These are phyloP conservation scores for Saxophila tyrrhenica DNA, from an alignment of 495 filamentous ascomycete species.

Conservation along the genomic window DNA sequence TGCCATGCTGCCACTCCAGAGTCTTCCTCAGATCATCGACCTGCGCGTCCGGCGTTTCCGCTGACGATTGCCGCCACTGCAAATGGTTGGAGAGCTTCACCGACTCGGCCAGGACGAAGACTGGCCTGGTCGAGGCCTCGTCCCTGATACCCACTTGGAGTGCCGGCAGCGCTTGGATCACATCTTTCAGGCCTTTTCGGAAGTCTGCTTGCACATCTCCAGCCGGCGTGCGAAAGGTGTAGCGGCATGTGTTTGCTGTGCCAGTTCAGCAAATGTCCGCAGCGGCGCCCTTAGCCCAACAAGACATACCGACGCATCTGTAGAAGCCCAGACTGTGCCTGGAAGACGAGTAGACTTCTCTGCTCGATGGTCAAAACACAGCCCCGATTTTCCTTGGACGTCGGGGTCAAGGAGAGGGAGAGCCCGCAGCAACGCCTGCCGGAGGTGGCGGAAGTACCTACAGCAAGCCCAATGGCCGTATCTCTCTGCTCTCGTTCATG, in stretches of 20 bases:
- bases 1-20: not conserved
- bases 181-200: not conserved
- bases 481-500: not conserved
- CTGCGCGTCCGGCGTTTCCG: not conserved
- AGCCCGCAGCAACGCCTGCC: no score
- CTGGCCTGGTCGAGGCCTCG: not conserved
- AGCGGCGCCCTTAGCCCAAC: not conserved
- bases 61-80: no score
- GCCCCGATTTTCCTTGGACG: no score
- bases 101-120: not conserved
- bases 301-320: not conserved
- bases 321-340: not conserved
- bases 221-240: not conserved
- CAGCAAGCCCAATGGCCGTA: not conserved
- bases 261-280: not conserved
- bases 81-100: not conserved
- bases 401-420: no score
- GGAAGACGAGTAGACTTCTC: not conserved
- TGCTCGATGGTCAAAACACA: no score
- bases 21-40: not conserved
- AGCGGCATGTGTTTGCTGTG: not conserved
- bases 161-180: not conserved
- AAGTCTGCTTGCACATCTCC: not conserved
- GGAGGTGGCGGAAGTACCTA: no score
- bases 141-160: not conserved